Percentiles rank a stretch among this genome's conserved stretches.
These are phyloP conservation scores for Penicillium sp. DNA, from an alignment of 2,329 filamentous ascomycete species.

Conservation along the genomic window DNA sequence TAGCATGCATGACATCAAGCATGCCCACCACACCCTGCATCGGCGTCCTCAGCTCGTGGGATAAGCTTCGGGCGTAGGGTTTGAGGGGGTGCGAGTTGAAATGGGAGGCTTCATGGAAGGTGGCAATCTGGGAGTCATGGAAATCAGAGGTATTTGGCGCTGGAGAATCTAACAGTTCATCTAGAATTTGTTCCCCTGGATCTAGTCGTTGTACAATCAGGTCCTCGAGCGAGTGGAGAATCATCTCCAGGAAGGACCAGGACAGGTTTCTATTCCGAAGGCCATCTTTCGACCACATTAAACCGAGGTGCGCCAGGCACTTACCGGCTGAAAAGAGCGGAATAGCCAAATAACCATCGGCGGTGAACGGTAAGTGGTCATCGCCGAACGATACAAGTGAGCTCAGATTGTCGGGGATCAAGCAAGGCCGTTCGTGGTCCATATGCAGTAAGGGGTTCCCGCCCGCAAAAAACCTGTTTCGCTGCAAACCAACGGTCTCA, in stretches of 20 bases:
- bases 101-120: constrained; percentile 56
- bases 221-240: constrained; percentile 67
- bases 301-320: constrained; percentile 68
- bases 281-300: constrained; percentile 68
- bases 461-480: constrained; percentile 64
- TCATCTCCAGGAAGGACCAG: constrained; percentile 67
- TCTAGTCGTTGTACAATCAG: constrained; percentile 59
- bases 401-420: constrained; percentile 62
- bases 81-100: constrained; percentile 62
- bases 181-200: background rate
- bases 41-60: constrained; percentile 68
- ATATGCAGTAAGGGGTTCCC: constrained; percentile 66
- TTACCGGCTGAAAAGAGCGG: constrained; percentile 64
- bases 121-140: constrained; percentile 40
- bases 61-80: constrained; percentile 69
- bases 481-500: constrained; percentile 52
- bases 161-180: background rate
- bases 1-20: constrained; percentile 74
- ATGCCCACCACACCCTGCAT: constrained; percentile 76
- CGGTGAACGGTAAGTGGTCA: constrained; percentile 59
- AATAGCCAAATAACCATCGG: constrained; percentile 65
- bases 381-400: constrained; percentile 60
- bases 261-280: constrained; percentile 55
- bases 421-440: constrained; percentile 68
- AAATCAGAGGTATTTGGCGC: constrained; percentile 18